Evolutionary conservation across 148 eudicot genomes (phyloP), one percentile per base, ranked within the genome.

Genomic region (Silene latifolia): DNA sequence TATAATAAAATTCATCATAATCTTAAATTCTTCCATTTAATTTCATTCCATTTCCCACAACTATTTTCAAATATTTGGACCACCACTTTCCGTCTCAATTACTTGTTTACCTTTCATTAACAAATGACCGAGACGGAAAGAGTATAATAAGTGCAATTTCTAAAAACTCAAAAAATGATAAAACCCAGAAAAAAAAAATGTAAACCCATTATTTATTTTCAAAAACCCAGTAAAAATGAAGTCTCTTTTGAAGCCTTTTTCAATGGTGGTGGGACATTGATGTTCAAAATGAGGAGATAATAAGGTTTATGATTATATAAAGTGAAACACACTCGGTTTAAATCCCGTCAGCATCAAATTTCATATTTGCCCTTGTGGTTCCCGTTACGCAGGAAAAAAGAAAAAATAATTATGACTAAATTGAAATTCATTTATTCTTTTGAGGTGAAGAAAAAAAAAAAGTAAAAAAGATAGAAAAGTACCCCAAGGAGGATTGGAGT

Each of bases 401-500:
- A 35, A 3, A 3, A 39, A 39, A 0, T 32, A 39, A 80, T 80
- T 25, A 71, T 80, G 69, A 80, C 75, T 56, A 71, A 79, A 61
- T 64, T 73, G 1, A 46, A 51, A 23, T 27, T 61, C 25, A 56
- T 63, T n/a, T 24, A 56, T 10, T 11, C 11, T 39, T 58, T 72
- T 27, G 56, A 51, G 56, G 56, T 51, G 14, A 48, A 12, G 24
- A 3, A 13, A 18, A 29, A 14, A 0, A 35, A 8, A 46, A 27
- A 42, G 1, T 8, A 18, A 24, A 61, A n/a, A 76, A 15, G 63
- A 78, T 76, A 54, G 59, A 47, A 44, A 79, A 61, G 63, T 95
- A 95, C 97, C 80, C 98, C 97, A 95, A 59, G 98, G 97, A 78
- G 97, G 98, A 80, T 95, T 92, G 60, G 98, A 95, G 81, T 95